Percentiles rank a stretch among this genome's conserved stretches.
Evolutionary conservation across 2,329 filamentous ascomycete species (phyloP).

Genomic region (Fusarium avenaceum): DNA sequence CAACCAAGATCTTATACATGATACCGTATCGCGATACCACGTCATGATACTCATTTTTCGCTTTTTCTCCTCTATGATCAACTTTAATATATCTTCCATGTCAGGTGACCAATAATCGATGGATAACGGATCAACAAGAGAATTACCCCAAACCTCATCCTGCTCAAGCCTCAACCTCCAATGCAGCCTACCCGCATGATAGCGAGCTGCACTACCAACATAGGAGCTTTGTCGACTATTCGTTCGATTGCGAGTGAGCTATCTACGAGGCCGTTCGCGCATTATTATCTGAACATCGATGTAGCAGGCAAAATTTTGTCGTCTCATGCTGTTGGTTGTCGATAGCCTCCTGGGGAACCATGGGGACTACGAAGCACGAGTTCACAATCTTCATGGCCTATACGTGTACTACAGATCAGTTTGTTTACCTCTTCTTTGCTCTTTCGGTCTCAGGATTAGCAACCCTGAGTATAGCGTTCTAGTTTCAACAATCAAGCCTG

Average conservation of each 20-base stretch:
- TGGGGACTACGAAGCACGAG: neutral
- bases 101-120: neutral
- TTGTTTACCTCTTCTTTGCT: neutral
- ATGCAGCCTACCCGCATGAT: no score
- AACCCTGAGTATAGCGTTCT: neutral
- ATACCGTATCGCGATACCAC: neutral
- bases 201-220: no score
- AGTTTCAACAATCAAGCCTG: constrained; percentile 1
- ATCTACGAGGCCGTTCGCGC: no score
- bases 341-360: no score
- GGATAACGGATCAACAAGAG: no score
- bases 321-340: no score
- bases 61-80: neutral
- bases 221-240: no score
- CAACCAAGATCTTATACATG: neutral
- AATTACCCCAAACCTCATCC: no score
- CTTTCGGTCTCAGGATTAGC: neutral
- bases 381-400: neutral
- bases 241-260: no score
- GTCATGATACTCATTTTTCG: neutral
- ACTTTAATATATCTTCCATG: neutral
- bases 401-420: neutral
- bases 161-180: no score
- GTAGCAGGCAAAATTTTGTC: no score
- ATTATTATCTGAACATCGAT: no score